Evolutionary conservation across 1,139 yeast species (phyloP), one percentile per base, ranked within the genome.

Genomic region (Hyphopichia wangnamkhiaoensis): DNA sequence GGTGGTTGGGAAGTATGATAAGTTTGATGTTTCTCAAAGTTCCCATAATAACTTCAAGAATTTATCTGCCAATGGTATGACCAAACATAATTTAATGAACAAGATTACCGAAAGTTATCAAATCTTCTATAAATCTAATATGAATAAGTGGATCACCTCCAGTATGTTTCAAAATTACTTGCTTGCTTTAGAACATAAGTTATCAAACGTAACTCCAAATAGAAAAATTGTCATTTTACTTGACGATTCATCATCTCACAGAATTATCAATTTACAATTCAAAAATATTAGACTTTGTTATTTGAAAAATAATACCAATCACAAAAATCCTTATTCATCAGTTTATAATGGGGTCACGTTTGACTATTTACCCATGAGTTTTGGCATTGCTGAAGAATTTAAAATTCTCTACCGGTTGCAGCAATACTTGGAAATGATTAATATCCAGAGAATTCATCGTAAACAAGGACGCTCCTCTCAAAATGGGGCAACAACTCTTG

Each of bases 91-190:
- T 3, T 49, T 71, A 19, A 63, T 66, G 63, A 70, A 71, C 47
- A 80, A 78, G 47, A 59, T 80, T 37, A 73, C 81, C 0, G 74
- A 73, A 34, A 67, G 66, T 25, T 79, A 79, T 52, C 75, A 76
- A 20, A 63, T 82, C 8, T 65, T 73, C 17, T 81, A 80, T 57
- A 80, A 79, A 47, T 76, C 82, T 38, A 81, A 82, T 48, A 69
- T 75, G 37, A 79, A 79, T 56, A 79, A 80, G 42, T 80, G 86
- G 85, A 64, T 82, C 28, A 81, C 87, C 2, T 76, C 84, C n/a
- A 76, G 80, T 28, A 63, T 80, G 60, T 80, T 82, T 49, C 83
- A 81, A 47, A 80, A 80, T 49, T 82, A 84, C 71, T 56, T 82
- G 19, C 64, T 78, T 2, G 68, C 80, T 6, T 61, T 82, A 53